These are phyloP conservation scores for Colletotrichum australisinense DNA, from an alignment of 2,329 filamentous ascomycete species.

Conservation along the genomic window DNA sequence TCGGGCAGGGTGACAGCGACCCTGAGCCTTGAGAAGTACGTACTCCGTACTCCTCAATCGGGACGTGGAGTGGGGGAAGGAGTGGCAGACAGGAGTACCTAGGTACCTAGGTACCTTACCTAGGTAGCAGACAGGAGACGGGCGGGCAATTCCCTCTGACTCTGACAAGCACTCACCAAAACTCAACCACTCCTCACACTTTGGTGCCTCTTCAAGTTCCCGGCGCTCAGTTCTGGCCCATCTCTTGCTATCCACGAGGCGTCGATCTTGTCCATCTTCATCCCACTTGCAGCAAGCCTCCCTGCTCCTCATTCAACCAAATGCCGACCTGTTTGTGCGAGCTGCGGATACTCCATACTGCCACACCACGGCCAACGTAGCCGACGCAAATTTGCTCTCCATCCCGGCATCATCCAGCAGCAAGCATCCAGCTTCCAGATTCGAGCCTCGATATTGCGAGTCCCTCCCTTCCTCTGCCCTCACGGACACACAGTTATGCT, in stretches of 20 bases:
- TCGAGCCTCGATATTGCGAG: not conserved
- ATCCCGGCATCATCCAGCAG: not conserved
- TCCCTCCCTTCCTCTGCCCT: not conserved
- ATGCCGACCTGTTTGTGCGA: constrained; percentile 17
- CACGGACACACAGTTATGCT: not conserved
- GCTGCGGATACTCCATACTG: not conserved
- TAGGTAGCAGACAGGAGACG: not conserved
- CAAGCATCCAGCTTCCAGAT: not conserved
- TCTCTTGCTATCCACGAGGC: not conserved
- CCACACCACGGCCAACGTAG: not conserved
- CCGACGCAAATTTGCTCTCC: not conserved
- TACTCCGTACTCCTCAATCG: not conserved
- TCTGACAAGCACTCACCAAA: not conserved
- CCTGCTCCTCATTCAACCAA: constrained; percentile 20
- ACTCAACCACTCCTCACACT: too few relatives aligned
- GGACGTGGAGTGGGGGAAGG: not conserved
- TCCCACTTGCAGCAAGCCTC: constrained; percentile 25
- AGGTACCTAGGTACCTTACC: too few relatives aligned
- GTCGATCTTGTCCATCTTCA: constrained; percentile 32
- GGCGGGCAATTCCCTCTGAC: not conserved
- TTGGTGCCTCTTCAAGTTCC: not conserved
- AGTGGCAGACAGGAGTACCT: not conserved
- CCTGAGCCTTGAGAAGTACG: not conserved
- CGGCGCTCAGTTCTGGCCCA: not conserved
- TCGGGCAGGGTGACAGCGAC: not conserved